These are phyloP conservation scores for Neurospora terricola DNA, from an alignment of 495 filamentous ascomycete species.

Conservation along the genomic window DNA sequence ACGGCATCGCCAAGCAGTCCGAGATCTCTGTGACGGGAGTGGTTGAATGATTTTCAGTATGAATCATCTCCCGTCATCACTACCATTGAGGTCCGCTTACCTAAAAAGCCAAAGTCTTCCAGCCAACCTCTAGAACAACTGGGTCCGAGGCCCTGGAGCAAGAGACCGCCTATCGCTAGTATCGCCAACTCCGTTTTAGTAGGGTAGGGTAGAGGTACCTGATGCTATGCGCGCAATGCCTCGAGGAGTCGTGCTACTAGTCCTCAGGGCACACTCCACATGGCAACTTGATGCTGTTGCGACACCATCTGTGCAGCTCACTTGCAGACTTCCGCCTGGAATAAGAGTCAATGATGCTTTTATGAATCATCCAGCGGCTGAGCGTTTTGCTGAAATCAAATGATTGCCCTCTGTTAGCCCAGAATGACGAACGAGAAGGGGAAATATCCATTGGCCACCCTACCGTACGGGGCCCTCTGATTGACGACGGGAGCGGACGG, in stretches of 20 bases:
- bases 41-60: not conserved
- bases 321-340: not conserved
- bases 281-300: not conserved
- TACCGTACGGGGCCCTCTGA: not conserved
- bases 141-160: not conserved
- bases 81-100: too few relatives aligned
- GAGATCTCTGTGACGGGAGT: not conserved
- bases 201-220: not conserved
- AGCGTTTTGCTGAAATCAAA: too few relatives aligned
- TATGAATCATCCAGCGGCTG: too few relatives aligned
- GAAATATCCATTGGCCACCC: not conserved
- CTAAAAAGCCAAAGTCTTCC: not conserved
- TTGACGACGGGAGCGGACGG: not conserved
- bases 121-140: not conserved
- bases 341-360: too few relatives aligned
- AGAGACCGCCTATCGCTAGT: not conserved
- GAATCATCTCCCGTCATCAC: not conserved
- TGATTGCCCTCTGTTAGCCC: not conserved
- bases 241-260: not conserved
- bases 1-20: not conserved
- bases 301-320: not conserved
- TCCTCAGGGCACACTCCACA: not conserved
- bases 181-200: not conserved
- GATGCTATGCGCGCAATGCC: not conserved
- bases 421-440: not conserved